Evolutionary conservation across 1,139 yeast genomes (phyloP), one percentile per base, ranked within the genome.

Genomic region (Hyphopichia buzzinii): DNA sequence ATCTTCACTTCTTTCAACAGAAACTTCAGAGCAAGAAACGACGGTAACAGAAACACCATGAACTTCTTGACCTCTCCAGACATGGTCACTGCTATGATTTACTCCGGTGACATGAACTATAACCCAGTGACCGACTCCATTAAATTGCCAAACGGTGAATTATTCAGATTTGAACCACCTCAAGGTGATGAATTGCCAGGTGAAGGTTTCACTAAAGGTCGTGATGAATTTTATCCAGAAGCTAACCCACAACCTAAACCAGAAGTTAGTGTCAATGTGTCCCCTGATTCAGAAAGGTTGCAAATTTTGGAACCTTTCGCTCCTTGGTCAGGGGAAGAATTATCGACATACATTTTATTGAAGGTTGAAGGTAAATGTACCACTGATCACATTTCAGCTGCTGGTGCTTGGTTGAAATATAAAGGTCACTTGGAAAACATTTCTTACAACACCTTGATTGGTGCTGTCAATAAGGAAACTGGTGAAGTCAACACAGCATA

Each of bases 331-430:
- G 94, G 95, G 39, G 64, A 86, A 58, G 98, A 92, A 61, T 64
- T 90, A 47, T 70, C 77, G 44, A 77, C 90, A 28, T 79, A 79
- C 36, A 87, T 92, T 2, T 67, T 90, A 41, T 65, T 92, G 55
- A 92, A 90, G 67, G 97, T 90, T 36, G 90, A 88, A 67, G 98
- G 98, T 46, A 92, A 92, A 67, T 90, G 97, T 73, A 92, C 98
- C 31, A 92, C 98, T 29, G 98, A 92, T 64, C 98, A 92, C 58
- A 92, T 92, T 50, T 89, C 97, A 19, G 97, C 97, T 29, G 98
- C 98, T 26, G 98, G 98, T 57, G 94, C 84, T n/a, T 92, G 98
- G 98, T 78, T 92, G 65, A 92, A 92, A 69, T 92, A 92, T 69
- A 92, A 92, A 71, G 98, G 98, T 14, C 98, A 92, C 59, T 74